Evolutionary conservation across 768 basidiomycete genomes (phyloP), one percentile per base, ranked within the genome.

Genomic region (Daedaleopsis sinensis): DNA sequence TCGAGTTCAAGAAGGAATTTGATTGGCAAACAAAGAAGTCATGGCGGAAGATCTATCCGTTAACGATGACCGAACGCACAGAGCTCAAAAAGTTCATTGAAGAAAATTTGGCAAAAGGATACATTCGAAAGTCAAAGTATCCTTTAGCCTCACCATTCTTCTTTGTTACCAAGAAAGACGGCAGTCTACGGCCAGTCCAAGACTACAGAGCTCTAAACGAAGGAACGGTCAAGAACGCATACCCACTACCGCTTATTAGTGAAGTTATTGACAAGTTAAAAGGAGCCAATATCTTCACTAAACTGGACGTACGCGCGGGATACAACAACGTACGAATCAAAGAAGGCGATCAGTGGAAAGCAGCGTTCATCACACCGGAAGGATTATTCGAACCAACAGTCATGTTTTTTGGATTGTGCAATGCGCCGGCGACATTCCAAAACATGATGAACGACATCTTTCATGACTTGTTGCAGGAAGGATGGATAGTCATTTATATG

Each of bases 341-440:
- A 16, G 71, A 76, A 50, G 80, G 79, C 3, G 73, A 82, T 59
- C 71, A 80, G 64, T 75, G 70, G 72, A 82, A 79, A 61, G 78
- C 73, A 2, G 76, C 72, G 16, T 77, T 85, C 62, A 50, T 65
- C 4, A 79, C 75, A 0, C 64, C 72, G 15, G 64, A 63, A 5
- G 80, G 81, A 2, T 64, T 73, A 0, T 81, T 73, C 58, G 72
- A 83, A 71, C 78, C 62, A 46, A 59, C 65, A n/a, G 78, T 76
- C 44, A 80, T 77, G 77, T 79, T 73, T 48, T 80, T 70, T 50
- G 74, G 74, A 0, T 52, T 73, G 18, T 73, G 62, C 23, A 79
- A 82, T 52, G 65, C 67, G 3, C 74, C 76, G 11, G 74, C 76
- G 0, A 73, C 75, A 0, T 82, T 82, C 63, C 74, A 76, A 39